Base-by-base conservation (phyloP, 1,139 yeast species). In the Candida anutae region DNA sequence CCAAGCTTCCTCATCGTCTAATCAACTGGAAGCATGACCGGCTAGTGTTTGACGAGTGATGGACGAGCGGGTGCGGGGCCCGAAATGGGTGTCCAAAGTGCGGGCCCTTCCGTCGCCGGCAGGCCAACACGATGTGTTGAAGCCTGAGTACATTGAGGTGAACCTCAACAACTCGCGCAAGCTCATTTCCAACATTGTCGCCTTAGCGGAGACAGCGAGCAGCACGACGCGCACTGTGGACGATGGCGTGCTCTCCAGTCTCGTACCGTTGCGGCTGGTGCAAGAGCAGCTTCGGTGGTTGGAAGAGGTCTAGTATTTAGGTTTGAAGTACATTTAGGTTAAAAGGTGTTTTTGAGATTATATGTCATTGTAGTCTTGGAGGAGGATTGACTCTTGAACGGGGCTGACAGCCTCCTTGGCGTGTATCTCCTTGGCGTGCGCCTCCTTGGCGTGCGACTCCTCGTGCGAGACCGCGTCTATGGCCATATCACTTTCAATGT, bases 91-190 rank as follows among this genome's bases (percentile, higher is more conserved):
- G 16, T 47, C 48, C 22, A 42, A 52, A 10, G 39, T 63, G 13
- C 42, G 71, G 10, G 62, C 61, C 0, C 50, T 64, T 15, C 69
- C 71, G 2, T 58, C 69, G 5, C 47, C 51, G 28, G 60, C 69
- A 4, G 38, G 44, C 8, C 44, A 53, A 19, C 56, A 62, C 27
- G 71, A 65, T 37, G 50, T 54, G 33, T 48, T 65, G 30, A 62
- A 62, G 32, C 45, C 58, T 1, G 71, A 65, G 29, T 65, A 63
- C 34, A 53, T 65, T n/a, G 70, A 63, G 15, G 62, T 58, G 22
- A 65, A 65, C 36, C 46, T 65, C 29, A 61, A 62, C 43, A 65
- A 65, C 36, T 61, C 67, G 19, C 44, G 71, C 13, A 60, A 58
- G 34, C 42, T 65, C 23, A 65, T 65, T 18, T 28, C 35, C 13